A percentile compares a stretch with the other conserved stretches of the same genome.
phyloP scores from a whole-genome alignment of 495 filamentous ascomycete genomes.

The Podospora bellae-mahoneyi region DNA sequence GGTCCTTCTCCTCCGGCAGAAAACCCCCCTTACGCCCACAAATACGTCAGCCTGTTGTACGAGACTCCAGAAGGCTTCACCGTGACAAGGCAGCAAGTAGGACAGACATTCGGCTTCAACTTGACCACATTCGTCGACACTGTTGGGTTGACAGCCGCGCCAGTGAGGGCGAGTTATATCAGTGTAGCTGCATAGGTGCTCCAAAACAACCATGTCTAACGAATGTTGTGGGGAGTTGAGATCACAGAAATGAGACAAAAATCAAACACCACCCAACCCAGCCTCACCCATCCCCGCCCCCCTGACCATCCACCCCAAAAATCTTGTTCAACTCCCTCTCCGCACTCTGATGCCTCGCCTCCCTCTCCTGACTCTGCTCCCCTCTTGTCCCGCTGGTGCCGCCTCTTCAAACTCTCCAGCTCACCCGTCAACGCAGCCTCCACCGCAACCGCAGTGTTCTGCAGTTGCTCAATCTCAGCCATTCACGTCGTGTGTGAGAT shows the following conservation, averaged over 20 bases:
- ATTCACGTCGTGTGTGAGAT: no score
- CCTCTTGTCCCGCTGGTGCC: no score
- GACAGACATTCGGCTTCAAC: constrained; percentile 40
- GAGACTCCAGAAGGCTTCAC: constrained; percentile 27
- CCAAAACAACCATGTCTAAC: no score
- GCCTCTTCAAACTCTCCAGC: background rate
- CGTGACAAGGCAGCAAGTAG: constrained; percentile 33
- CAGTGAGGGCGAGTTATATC: constrained; percentile 44
- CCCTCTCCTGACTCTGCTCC: background rate
- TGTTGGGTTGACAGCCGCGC: constrained; percentile 32
- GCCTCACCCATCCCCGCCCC: background rate
- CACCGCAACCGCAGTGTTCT: no score
- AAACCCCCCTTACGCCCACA: constrained; percentile 44
- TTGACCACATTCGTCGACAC: constrained; percentile 40
- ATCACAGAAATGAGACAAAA: no score
- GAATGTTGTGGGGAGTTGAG: no score
- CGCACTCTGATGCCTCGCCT: background rate
- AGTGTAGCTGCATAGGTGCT: background rate
- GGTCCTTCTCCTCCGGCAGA: constrained; percentile 44
- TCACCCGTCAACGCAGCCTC: background rate
- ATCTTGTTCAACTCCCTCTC: background rate
- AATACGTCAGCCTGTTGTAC: constrained; percentile 46
- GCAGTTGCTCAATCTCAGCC: no score
- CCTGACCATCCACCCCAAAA: background rate
- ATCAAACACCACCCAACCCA: no score